Evolutionary conservation across 495 filamentous ascomycete genomes (phyloP), one percentile per base, ranked within the genome.

Genomic region (Lasiosphaeria ovina): DNA sequence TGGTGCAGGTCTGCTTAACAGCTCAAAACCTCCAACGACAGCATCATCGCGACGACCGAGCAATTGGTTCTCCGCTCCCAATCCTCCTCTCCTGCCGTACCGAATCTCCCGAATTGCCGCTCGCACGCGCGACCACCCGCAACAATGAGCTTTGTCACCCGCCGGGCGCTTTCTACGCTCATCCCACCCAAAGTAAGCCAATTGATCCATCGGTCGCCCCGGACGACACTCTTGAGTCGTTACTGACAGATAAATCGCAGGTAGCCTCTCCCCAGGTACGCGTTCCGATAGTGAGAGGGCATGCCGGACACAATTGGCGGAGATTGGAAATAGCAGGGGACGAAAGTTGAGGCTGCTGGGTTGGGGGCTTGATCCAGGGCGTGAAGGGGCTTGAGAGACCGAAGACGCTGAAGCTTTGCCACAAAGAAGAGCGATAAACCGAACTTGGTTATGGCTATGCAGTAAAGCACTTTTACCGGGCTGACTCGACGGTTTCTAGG

Each of bases 101-200:
- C 52, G n/a, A 61, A 42, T 36, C 16, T 62, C 31, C 59, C 52
- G 54, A 51, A 62, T 48, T 51, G 58, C 64, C 59, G 62, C 63
- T 64, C 59, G 58, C 59, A 58, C 61, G 60, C 58, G 53, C 59
- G 51, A 60, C 72, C 62, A 38, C 57, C 76, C 75, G 73, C 74
- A 84, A 89, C 79, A 76, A 98, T 97, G 93, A 96, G 92, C 80
- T 92, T 84, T 85, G 85, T 94, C 69, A 82, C 84, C 68, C 89
- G 88, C 76, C 85, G 93, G 76, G 88, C 84, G 83, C 88, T 99
- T 72, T 97, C 95, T 71, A 96, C 95, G 83, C 84, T 99, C 73
- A 96, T 99, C 76, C 94, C 94, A 67, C 94, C 94, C 66, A 98
- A 98, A 89, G 93, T 93, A 85, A 64, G 84, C 35, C 24, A 24